Evolutionary conservation across 371 early-diverging fungal genomes (phyloP).

Genomic region (Haplosporangium sp.): DNA sequence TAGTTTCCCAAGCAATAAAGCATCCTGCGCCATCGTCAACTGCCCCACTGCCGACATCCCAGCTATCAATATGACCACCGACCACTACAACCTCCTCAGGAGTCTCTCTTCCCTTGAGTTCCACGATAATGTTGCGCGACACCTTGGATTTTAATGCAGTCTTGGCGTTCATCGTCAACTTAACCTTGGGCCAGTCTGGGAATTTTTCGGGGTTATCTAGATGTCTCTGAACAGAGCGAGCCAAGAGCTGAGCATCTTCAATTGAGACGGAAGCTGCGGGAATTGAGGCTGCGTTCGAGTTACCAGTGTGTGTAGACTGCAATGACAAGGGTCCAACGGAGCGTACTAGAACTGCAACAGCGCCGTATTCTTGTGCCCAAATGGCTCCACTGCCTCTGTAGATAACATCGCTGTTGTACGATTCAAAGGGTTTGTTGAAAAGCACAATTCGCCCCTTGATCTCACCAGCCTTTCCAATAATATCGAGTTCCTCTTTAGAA

Average conservation of each 20-base stretch:
- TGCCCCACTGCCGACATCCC: slow-evolving; percentile 70
- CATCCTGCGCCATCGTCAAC: slow-evolving; percentile 68
- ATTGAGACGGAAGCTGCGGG: slow-evolving; percentile 66
- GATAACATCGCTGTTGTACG: slow-evolving; percentile 49
- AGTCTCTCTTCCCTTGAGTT: slow-evolving; percentile 61
- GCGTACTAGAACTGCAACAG: slow-evolving; percentile 64
- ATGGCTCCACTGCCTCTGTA: slow-evolving; percentile 57
- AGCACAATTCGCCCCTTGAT: slow-evolving; percentile 64
- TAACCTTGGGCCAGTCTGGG: slow-evolving; percentile 59
- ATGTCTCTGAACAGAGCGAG: slow-evolving; percentile 57
- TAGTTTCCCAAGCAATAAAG: slow-evolving; percentile 65
- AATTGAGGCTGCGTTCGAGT: slow-evolving; percentile 56
- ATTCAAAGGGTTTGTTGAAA: slow-evolving; percentile 58
- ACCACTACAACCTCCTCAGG: slow-evolving; percentile 66
- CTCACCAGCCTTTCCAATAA: slow-evolving; percentile 38
- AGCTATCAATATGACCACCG: slow-evolving; percentile 72
- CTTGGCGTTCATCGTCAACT: slow-evolving; percentile 58
- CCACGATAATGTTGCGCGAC: slow-evolving; percentile 64
- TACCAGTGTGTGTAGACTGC: slow-evolving; percentile 63
- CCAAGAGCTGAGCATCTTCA: slow-evolving; percentile 65
- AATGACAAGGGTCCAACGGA: slow-evolving; percentile 61
- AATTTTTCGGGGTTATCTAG: slow-evolving; percentile 21
- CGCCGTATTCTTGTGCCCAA: slow-evolving; percentile 65
- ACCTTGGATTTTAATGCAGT: slow-evolving; percentile 44
- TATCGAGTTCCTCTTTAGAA: slow-evolving; percentile 60